Evolutionary conservation across 257 asterid genomes (phyloP).

Genomic region (Parsonsia alboflavescens): DNA sequence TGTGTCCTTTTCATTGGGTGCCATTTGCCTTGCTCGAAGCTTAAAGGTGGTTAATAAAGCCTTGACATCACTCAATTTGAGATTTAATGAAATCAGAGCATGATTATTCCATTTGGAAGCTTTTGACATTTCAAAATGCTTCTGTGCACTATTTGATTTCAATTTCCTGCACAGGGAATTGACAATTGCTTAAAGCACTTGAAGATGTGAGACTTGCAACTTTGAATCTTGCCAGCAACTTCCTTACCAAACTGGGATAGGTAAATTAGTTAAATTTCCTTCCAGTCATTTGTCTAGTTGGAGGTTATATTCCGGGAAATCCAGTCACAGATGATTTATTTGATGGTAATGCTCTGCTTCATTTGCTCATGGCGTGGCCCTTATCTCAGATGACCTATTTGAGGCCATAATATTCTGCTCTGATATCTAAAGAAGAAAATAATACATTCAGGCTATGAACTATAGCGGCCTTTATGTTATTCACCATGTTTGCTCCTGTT

Average conservation of each 20-base stretch:
- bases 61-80: slow-evolving; percentile 74
- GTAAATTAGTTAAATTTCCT: too few relatives aligned
- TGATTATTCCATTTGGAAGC: slow-evolving; percentile 14
- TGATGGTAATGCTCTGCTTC: slow-evolving; percentile 89
- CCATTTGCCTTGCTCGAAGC: slow-evolving; percentile 81
- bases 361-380: slow-evolving; percentile 93
- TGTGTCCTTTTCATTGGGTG: slow-evolving; percentile 51
- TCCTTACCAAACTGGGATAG: slow-evolving; percentile 91
- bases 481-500: too few relatives aligned
- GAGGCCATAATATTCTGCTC: slow-evolving; percentile 56
- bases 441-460: too few relatives aligned
- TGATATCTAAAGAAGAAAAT: too few relatives aligned
- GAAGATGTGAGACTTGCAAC: slow-evolving; percentile 84
- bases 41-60: slow-evolving; percentile 87
- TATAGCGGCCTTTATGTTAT: too few relatives aligned
- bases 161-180: slow-evolving; percentile 56
- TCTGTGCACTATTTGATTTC: slow-evolving; percentile 7
- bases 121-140: not conserved
- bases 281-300: too few relatives aligned
- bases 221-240: slow-evolving; percentile 77
- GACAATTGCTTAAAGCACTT: slow-evolving; percentile 75
- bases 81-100: slow-evolving; percentile 94
- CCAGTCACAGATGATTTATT: slow-evolving; percentile 64
- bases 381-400: slow-evolving; percentile 69
- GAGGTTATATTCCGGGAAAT: slow-evolving; percentile 97